Percentiles rank a stretch among this genome's conserved stretches.
Conservation (phyloP, 345 rosid species). For the Gossypium sturtianum region DNA sequence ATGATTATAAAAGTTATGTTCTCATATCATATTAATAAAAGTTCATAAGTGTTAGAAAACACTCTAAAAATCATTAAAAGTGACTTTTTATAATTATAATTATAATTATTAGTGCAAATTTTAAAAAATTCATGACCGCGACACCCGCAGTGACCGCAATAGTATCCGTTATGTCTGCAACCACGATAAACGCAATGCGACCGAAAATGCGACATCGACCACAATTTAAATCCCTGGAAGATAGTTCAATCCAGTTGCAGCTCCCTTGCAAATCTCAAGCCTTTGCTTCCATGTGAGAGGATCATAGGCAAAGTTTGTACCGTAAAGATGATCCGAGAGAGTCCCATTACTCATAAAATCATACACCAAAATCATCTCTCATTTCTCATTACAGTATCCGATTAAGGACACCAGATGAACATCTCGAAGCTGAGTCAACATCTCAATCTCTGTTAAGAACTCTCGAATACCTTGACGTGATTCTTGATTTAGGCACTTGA, state of each 20-base stretch:
- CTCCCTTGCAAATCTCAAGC: conserved; percentile 25
- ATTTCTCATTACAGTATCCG: conserved; percentile 29
- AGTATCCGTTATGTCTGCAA: no score
- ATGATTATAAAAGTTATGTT: no score
- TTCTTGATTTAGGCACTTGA: neutral
- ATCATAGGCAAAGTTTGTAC: conserved; percentile 2
- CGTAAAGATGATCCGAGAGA: conserved; percentile 23
- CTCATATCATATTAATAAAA: no score
- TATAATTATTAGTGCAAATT: no score
- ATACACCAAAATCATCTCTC: neutral
- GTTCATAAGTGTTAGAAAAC: no score
- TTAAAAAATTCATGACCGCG: no score
- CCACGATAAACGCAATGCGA: no score
- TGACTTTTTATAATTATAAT: no score
- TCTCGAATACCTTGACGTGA: neutral
- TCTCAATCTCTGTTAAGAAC: conserved; percentile 1
- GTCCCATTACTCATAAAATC: conserved; percentile 4
- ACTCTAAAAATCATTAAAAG: no score
- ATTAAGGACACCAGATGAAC: conserved; percentile 44
- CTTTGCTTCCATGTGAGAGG: conserved; percentile 24
- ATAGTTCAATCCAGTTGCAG: conserved; percentile 24
- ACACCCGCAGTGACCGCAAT: no score
- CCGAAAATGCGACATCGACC: no score
- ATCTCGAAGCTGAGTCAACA: conserved; percentile 39
- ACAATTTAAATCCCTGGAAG: no score